Evolutionary conservation across 768 basidiomycete species (phyloP), one percentile per base, ranked within the genome.

Genomic region (Mycena kentingensis): DNA sequence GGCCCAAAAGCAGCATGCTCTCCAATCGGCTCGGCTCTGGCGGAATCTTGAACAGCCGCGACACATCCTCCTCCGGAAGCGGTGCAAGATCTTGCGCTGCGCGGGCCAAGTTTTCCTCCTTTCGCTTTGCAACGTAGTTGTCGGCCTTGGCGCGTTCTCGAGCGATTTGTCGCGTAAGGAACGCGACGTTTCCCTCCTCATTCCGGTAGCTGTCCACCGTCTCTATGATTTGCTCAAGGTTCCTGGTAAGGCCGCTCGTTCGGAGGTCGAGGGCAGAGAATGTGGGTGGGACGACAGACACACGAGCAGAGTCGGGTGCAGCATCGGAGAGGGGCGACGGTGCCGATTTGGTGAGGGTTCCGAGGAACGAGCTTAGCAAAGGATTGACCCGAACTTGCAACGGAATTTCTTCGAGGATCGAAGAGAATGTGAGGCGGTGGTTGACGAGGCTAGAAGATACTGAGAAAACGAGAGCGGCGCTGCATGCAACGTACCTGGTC

Each of bases 111-210:
- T 91, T 96, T 72, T 97, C 94, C 67, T 96, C 94, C 66, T 87
- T 90, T 50, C 93, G 84, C 70, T 93, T 94, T 62, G 82, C 79
- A 48, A 94, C 71, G 64, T 87, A 87, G 47, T 78, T 77, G 50
- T 97, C 94, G 44, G 91, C 90, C 54, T 82, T 83, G 37, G 78
- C 71, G 64, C 83, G 87, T 69, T 97, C 94, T 26, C 94, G 81
- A 26, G 86, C 86, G 64, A 95, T 95, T 67, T 95, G 93, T 49
- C 94, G 85, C 38, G 78, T 78, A 60, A 92, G 74, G 76, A 93
- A 97, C 47, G 88, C 93, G 58, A 94, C 80, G 70, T 96, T 96
- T 45, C 91, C 90, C 64, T 95, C 90, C 70, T 97, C 94, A 49
- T 89, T 91, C 63, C 86, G 84, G 73, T 93, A 92, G 61, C 74